Evolutionary conservation across 108 stramenopile species (phyloP), one percentile per base, ranked within the genome.

Genomic region (Cyclotella distinguenda): DNA sequence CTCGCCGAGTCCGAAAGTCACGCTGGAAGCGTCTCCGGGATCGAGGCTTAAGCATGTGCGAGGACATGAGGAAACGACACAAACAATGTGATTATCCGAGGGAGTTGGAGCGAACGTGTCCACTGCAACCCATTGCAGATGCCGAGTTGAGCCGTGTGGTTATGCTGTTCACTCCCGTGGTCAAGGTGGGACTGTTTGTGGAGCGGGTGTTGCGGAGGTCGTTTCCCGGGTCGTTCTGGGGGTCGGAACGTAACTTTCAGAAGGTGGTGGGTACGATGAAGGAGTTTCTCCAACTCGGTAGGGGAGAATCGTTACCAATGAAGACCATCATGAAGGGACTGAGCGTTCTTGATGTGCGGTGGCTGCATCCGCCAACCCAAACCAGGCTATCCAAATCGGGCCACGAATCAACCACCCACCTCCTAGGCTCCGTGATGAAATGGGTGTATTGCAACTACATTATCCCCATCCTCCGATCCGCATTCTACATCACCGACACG

Each of bases 401-500:
- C 45, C 90, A 94, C 59, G 70, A 87, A 31, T 66, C 78, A 11
- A 57, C 71, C 2, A 75, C 77, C 26, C 22, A 16, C 18, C 54
- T 88, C 6, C 38, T 83, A 13, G 59, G 75, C 19, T 72, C 72
- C 11, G 73, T 84, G 7, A 67, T 90, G 76, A 78, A 80, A 9
- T 95, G 88, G 87, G 27, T 89, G 16, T 88, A 90, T 53, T 68
- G 63, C 31, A 53, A 79, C 46, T 87, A 85, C 48, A 38, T 91
- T 18, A 83, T 90, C 9, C 90, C 87, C 18, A 64, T 95, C 11
- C 69, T 95, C 3, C 72, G 88, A 51, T 78, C 87, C 11, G 60
- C 48, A 45, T 95, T 95, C 59, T 85, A 90, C 45, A 81, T 86
- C 25, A 95, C 94, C 39, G 94, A 95, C 60, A 89, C 80, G 5